Conservation (phyloP, 2,329 filamentous ascomycete genomes). For the Hymenoscyphus scutula region DNA sequence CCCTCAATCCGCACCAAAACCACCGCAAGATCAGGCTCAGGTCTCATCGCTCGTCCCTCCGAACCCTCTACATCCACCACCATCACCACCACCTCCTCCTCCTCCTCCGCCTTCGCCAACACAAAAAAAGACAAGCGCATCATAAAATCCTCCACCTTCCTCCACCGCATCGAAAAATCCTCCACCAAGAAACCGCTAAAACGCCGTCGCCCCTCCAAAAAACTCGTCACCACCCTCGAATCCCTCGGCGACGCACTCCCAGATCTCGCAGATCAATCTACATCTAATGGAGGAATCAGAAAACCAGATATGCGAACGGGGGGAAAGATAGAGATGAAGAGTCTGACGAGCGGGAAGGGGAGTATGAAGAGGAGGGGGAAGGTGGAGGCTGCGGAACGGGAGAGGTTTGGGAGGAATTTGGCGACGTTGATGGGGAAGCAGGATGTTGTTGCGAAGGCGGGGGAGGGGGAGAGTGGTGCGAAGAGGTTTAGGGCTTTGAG, state of each 20-base stretch:
- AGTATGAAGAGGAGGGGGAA: constrained; percentile 81
- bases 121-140: constrained; percentile 80
- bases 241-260: constrained; percentile 79
- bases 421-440: constrained; percentile 55
- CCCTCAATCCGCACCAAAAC: constrained; percentile 55
- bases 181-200: constrained; percentile 52
- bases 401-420: constrained; percentile 80
- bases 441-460: constrained; percentile 8
- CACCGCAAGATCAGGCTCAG: constrained; percentile 48
- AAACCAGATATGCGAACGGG: constrained; percentile 34
- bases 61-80: constrained; percentile 50
- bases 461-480: constrained; percentile 35
- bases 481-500: constrained; percentile 79
- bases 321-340: constrained; percentile 70
- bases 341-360: constrained; percentile 70
- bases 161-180: constrained; percentile 70
- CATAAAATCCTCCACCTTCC: constrained; percentile 77
- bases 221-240: constrained; percentile 72
- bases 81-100: too few relatives aligned
- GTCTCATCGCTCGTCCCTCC: constrained; percentile 25
- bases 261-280: constrained; percentile 42
- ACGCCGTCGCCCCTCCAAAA: constrained; percentile 68
- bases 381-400: constrained; percentile 75
- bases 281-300: too few relatives aligned
- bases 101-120: constrained; percentile 58